Evolutionary conservation across 139 green algal species (phyloP), one percentile per base, ranked within the genome.

Genomic region (Ulvella scutata): DNA sequence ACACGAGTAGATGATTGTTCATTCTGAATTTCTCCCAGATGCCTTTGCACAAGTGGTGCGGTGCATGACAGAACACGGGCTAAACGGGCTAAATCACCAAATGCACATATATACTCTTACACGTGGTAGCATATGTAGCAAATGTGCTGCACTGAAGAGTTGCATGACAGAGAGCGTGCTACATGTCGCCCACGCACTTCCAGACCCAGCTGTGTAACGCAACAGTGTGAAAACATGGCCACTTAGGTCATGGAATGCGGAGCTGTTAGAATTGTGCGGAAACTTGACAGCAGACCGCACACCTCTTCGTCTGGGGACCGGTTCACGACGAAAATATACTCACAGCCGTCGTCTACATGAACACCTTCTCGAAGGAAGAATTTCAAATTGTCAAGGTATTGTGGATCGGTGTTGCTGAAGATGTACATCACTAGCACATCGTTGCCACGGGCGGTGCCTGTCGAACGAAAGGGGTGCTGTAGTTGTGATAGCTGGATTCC

Each of bases 251-350:
- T n/a, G n/a, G n/a, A n/a, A n/a, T n/a, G n/a, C n/a, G n/a, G n/a
- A n/a, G n/a, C n/a, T n/a, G n/a, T n/a, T n/a, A n/a, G n/a, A n/a
- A n/a, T n/a, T n/a, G n/a, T n/a, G n/a, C n/a, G n/a, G n/a, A n/a
- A n/a, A n/a, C 34, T 38, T 72, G 44, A 29, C 6, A 26, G 51
- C 17, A 10, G 40, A n/a, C 13, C 33, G 51, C 51, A 29, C 51
- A 67, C 51, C 51, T 67, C 51, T 37, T 35, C 75, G 77, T 81
- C 74, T 1, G 38, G 44, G 4, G 74, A 79, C 38, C 83, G 39
- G 61, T 93, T 85, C 34, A 94, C 73, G 3, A 92, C 85, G 17
- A 94, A 85, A 2, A 90, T 36, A 60, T 92, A 92, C 62, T 94
- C 84, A 38, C 85, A 86, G n/a, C 78, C 62, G 20, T 85, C 82